A percentile compares a stretch with the other conserved stretches of the same genome.
Conservation (phyloP, 2,329 filamentous ascomycete genomes). For the Trichoderma simmonsii region DNA sequence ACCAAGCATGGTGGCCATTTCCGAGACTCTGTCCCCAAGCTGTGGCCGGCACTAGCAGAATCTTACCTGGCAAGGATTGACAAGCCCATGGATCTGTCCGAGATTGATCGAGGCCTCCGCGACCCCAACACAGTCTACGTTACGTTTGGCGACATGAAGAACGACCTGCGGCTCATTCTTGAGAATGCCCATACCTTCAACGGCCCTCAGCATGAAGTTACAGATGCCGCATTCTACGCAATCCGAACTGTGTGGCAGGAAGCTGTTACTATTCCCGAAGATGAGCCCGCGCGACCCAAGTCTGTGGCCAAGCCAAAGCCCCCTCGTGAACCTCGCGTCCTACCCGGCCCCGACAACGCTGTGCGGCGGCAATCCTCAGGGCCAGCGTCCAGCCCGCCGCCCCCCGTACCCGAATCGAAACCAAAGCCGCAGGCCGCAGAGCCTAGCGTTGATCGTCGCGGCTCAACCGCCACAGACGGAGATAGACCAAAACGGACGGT, state of each 20-base stretch:
- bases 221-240: conserved; percentile 52
- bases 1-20: conserved; percentile 78
- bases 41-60: conserved; percentile 72
- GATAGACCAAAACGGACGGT: conserved; percentile 89
- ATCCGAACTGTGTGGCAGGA: conserved; percentile 54
- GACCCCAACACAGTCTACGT: conserved; percentile 57
- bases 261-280: conserved; percentile 42
- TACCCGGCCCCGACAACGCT: conserved; percentile 20
- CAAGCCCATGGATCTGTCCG: conserved; percentile 78
- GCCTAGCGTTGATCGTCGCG: conserved; percentile 46
- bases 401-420: conserved; percentile 24
- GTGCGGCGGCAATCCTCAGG: conserved; percentile 31
- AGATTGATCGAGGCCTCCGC: conserved; percentile 78
- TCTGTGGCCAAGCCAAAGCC: conserved; percentile 40
- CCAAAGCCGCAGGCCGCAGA: conserved; percentile 22
- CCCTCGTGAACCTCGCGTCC: conserved; percentile 34
- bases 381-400: conserved; percentile 30
- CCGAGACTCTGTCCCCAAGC: conserved; percentile 69
- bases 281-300: conserved; percentile 59
- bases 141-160: conserved; percentile 68
- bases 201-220: conserved; percentile 70
- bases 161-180: conserved; percentile 74
- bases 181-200: conserved; percentile 82
- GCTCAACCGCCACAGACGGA: conserved; percentile 73
- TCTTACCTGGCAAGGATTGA: conserved; percentile 68